A percentile compares a stretch with the other conserved stretches of the same genome.
Conservation (phyloP, 169 alveolate genomes). For the Fabrea salina region DNA sequence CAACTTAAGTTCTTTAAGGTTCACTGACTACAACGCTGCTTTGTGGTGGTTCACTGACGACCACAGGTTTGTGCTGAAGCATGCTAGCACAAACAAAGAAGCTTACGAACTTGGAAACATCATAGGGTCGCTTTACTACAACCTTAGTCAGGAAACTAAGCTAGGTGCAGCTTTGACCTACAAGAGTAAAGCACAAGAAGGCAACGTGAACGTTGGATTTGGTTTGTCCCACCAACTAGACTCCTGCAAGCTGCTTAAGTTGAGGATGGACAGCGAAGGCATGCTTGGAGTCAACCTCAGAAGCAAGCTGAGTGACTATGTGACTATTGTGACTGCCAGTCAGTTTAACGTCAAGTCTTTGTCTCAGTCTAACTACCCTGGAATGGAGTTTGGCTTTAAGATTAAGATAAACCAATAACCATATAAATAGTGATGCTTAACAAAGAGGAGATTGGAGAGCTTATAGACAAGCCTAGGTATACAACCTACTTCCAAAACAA, state of each 20-base stretch:
- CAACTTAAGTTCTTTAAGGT: not conserved
- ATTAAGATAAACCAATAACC: not conserved
- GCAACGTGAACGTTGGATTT: too few relatives aligned
- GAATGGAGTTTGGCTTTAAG: not conserved
- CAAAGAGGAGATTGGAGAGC: too few relatives aligned
- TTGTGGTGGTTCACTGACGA: not conserved
- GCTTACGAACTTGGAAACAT: constrained; percentile 23
- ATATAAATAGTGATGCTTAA: too few relatives aligned
- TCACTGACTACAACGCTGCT: constrained; percentile 23
- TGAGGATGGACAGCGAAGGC: not conserved
- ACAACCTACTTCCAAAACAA: too few relatives aligned
- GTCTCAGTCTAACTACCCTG: not conserved
- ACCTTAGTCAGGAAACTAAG: not conserved
- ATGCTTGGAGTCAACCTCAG: not conserved
- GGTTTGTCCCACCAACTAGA: too few relatives aligned
- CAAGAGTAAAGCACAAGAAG: too few relatives aligned
- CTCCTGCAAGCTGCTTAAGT: too few relatives aligned
- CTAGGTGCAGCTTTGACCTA: constrained; percentile 15
- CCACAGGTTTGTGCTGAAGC: constrained; percentile 3
- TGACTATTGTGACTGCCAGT: not conserved
- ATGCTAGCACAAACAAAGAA: not conserved
- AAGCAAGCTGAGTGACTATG: not conserved
- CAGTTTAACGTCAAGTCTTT: constrained; percentile 1
- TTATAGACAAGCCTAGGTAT: too few relatives aligned
- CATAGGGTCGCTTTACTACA: not conserved